phyloP scores from a whole-genome alignment of 2,329 filamentous ascomycete genomes.

The Lecanoromycetidae sp. region DNA sequence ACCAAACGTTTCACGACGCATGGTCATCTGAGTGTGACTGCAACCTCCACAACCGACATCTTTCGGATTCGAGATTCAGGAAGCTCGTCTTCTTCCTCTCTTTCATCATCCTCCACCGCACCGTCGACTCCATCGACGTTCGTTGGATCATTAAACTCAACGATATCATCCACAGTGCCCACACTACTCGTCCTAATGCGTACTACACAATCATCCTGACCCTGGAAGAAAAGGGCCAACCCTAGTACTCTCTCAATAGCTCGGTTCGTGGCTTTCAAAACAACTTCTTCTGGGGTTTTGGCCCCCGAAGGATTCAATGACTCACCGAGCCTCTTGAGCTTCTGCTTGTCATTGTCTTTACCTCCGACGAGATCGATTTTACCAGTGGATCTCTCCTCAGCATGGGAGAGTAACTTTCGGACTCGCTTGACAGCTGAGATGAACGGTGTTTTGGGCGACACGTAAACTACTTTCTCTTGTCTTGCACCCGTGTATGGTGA shows the following conservation, averaged over 20 bases:
- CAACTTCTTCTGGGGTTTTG: slow-evolving; percentile 37
- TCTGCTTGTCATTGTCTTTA: slow-evolving; percentile 21
- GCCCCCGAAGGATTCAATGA: slow-evolving; percentile 16
- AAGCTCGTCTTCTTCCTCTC: too few species aligned
- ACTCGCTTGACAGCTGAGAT: slow-evolving; percentile 17
- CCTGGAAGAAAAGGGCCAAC: slow-evolving; percentile 45
- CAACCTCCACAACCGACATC: too few species aligned
- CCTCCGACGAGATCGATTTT: slow-evolving; percentile 28
- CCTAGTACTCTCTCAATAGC: slow-evolving; percentile 47
- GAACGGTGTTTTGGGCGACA: slow-evolving; percentile 50
- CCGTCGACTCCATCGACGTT: too few species aligned
- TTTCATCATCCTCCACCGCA: slow-evolving; percentile 15
- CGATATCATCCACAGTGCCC: slow-evolving; percentile 49
- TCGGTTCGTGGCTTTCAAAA: slow-evolving; percentile 47
- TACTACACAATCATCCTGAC: slow-evolving; percentile 39
- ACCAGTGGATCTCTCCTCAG: slow-evolving; percentile 40
- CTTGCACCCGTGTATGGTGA: slow-evolving; percentile 12
- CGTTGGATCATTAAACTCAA: too few species aligned
- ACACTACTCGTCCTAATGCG: slow-evolving; percentile 44
- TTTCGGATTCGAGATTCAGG: too few species aligned
- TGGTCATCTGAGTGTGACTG: too few species aligned
- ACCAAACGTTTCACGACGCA: too few species aligned
- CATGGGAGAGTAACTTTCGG: slow-evolving; percentile 32
- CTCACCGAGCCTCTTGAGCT: slow-evolving; percentile 7
- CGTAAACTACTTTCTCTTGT: slow-evolving; percentile 42